Conservation (phyloP, 345 rosid genomes). For the Pseudoturritis turrita region DNA sequence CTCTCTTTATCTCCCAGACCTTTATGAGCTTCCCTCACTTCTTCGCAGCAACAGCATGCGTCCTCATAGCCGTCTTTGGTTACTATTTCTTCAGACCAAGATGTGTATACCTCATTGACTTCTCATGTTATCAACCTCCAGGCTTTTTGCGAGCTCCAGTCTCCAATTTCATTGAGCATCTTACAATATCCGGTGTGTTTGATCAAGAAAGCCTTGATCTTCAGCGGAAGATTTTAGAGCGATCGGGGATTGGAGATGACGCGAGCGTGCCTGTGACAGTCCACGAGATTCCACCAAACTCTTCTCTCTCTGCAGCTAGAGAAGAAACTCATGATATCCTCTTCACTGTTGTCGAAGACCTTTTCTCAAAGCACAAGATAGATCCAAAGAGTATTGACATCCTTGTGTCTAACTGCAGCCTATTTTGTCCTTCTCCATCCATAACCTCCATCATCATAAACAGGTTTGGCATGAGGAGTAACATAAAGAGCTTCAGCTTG, state of each 20-base stretch:
- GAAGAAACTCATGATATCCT: slow-evolving; percentile 48
- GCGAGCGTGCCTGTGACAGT: slow-evolving; percentile 38
- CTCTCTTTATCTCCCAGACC: background rate
- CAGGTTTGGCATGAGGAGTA: slow-evolving; percentile 46
- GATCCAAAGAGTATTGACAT: slow-evolving; percentile 55
- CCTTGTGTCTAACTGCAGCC: slow-evolving; percentile 64
- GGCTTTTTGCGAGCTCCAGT: slow-evolving; percentile 37
- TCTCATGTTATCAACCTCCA: slow-evolving; percentile 46
- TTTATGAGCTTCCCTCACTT: slow-evolving; percentile 15
- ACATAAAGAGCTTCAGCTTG: slow-evolving; percentile 50
- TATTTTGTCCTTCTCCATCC: slow-evolving; percentile 69
- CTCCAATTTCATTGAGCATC: slow-evolving; percentile 41
- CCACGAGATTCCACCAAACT: slow-evolving; percentile 40
- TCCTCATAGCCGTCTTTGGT: slow-evolving; percentile 17
- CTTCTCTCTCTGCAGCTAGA: slow-evolving; percentile 24
- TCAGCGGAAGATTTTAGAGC: slow-evolving; percentile 41
- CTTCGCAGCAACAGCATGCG: slow-evolving; percentile 4
- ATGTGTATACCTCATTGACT: slow-evolving; percentile 53
- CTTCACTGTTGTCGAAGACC: slow-evolving; percentile 43
- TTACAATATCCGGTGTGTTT: slow-evolving; percentile 9
- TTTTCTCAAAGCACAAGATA: slow-evolving; percentile 42
- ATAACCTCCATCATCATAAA: slow-evolving; percentile 45
- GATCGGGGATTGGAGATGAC: slow-evolving; percentile 60
- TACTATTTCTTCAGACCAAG: slow-evolving; percentile 28
- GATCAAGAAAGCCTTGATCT: slow-evolving; percentile 39